These are phyloP conservation scores for Fagopyrum tataricum DNA, from an alignment of 148 eudicot genomes.

Conservation along the genomic window DNA sequence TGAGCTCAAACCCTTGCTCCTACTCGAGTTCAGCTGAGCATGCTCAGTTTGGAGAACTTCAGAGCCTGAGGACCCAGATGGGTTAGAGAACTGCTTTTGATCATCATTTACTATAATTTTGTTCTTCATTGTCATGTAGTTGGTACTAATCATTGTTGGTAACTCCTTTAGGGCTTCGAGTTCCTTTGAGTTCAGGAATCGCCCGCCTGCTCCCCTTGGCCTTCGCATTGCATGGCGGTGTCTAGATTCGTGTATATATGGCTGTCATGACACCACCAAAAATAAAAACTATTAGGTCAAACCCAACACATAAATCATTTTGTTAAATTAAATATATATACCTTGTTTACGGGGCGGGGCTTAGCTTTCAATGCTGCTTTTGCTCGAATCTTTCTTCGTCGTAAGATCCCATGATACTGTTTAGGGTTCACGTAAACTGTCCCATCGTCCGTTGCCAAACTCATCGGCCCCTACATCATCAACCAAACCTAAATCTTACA, in stretches of 20 bases:
- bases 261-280: slow-evolving; percentile 1
- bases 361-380: slow-evolving; percentile 26
- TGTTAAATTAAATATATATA: slow-evolving; percentile 14
- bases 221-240: slow-evolving; percentile 41
- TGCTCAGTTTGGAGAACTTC: slow-evolving; percentile 5
- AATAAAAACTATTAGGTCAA: too few relatives aligned
- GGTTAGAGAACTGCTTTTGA: slow-evolving; percentile 3
- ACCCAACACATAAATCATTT: too few relatives aligned
- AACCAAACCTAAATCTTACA: not conserved
- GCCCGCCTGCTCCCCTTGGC: slow-evolving; percentile 40
- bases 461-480: slow-evolving; percentile 45
- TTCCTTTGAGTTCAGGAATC: slow-evolving; percentile 32
- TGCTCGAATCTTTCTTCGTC: slow-evolving; percentile 63
- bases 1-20: not conserved
- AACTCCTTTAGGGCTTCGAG: slow-evolving; percentile 1
- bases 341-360: slow-evolving; percentile 25
- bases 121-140: not conserved
- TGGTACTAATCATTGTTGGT: not conserved
- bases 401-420: slow-evolving; percentile 72
- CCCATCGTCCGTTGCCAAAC: slow-evolving; percentile 51
- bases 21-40: not conserved
- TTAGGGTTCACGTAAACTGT: slow-evolving; percentile 66
- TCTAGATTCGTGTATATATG: slow-evolving; percentile 39
- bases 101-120: not conserved
- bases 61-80: slow-evolving; percentile 5